Percentiles rank a stretch among this genome's conserved stretches.
These are phyloP conservation scores for Dendrobium chrysotoxum DNA, from an alignment of 106 monocot genomes.

Conservation along the genomic window DNA sequence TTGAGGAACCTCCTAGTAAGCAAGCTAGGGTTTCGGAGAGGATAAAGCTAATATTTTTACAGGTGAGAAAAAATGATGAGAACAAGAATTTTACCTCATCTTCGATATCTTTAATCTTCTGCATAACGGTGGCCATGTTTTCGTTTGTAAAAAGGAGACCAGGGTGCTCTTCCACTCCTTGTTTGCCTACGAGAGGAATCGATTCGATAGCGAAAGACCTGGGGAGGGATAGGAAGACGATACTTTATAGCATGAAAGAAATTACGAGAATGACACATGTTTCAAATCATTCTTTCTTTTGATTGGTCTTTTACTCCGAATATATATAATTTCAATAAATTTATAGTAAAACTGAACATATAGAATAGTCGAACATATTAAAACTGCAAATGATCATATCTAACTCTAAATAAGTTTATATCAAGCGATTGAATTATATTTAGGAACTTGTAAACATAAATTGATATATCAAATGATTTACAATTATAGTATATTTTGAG, in stretches of 20 bases:
- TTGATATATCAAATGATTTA: too few relatives aligned
- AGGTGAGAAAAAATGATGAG: not conserved
- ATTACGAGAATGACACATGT: not conserved
- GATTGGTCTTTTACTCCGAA: too few relatives aligned
- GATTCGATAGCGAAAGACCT: not conserved
- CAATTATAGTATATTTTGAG: too few relatives aligned
- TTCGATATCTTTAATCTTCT: slow-evolving; percentile 98
- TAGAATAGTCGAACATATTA: too few relatives aligned
- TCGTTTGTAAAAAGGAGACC: not conserved
- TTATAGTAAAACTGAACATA: too few relatives aligned
- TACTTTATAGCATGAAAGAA: not conserved
- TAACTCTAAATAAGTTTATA: too few relatives aligned
- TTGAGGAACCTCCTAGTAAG: not conserved
- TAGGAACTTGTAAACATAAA: too few relatives aligned
- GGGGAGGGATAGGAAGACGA: not conserved
- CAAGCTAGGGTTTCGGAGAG: slow-evolving; percentile 21
- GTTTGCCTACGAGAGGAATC: not conserved
- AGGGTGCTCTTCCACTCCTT: not conserved
- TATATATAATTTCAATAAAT: too few relatives aligned
- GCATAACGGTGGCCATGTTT: slow-evolving; percentile 94
- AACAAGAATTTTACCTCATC: slow-evolving; percentile 55
- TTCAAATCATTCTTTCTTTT: too few relatives aligned
- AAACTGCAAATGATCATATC: too few relatives aligned
- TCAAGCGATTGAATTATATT: too few relatives aligned
- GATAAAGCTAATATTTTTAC: not conserved